These are phyloP conservation scores for Elaeis guineensis DNA, from an alignment of 176 grass and related monocot genomes.

Conservation along the genomic window DNA sequence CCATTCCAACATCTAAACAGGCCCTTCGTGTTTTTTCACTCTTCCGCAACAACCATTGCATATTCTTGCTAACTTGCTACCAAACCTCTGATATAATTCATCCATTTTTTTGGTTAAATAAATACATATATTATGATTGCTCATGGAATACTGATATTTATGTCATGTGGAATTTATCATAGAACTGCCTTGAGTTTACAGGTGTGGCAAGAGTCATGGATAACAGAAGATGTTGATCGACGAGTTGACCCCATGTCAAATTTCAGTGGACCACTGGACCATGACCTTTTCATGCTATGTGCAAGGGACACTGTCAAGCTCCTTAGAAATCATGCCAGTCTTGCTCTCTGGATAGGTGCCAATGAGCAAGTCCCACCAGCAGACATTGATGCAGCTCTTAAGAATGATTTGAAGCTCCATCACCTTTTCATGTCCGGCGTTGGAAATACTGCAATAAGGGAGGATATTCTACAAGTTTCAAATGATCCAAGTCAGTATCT, in stretches of 20 bases:
- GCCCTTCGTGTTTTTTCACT: too few species aligned
- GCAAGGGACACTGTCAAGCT: conserved; percentile 89
- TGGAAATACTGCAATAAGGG: conserved; percentile 7
- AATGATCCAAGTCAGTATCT: conserved; percentile 81
- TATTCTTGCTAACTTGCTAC: too few species aligned
- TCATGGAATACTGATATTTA: too few species aligned
- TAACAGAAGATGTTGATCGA: conserved; percentile 93
- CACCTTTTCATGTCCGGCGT: conserved; percentile 31
- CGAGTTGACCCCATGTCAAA: conserved; percentile 75
- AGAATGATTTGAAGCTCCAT: conserved; percentile 67
- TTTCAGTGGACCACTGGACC: conserved; percentile 65
- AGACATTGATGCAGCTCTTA: conserved; percentile 72
- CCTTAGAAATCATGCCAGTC: conserved; percentile 84
- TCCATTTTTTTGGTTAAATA: too few species aligned
- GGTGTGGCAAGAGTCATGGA: conserved; percentile 99
- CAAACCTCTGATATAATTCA: too few species aligned
- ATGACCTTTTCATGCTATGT: conserved; percentile 88
- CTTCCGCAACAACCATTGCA: too few species aligned
- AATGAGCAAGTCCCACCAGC: conserved; percentile 86
- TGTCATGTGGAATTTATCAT: neutral
- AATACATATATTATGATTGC: too few species aligned
- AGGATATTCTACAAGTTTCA: conserved; percentile 26
- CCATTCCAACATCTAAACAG: too few species aligned
- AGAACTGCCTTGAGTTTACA: neutral
- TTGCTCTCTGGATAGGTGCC: conserved; percentile 95